Base-by-base conservation (phyloP, 1,284 basidiomycete genomes). In the Leccinum fuscescens region DNA sequence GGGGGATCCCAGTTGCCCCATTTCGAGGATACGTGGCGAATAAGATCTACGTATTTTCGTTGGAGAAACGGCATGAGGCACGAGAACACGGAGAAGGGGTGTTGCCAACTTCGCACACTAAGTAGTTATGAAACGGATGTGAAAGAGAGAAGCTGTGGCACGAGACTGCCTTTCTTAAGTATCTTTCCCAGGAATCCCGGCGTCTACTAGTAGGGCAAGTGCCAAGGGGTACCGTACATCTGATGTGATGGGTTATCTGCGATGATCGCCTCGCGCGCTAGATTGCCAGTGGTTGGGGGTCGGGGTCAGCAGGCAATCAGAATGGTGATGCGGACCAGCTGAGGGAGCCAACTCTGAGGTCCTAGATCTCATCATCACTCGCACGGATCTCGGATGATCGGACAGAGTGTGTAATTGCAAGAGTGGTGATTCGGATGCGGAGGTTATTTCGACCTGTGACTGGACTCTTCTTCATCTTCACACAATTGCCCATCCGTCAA, bases 1-100 rank as follows among this genome's bases (percentile, higher is more conserved):
- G 70, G 68, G 1, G 70, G 72, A 3, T 74, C 69, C 72, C 66
- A 74, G 59, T 73, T 72, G 42, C 56, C 69, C 71, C 69, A 73
- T 57, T 72, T 74, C 1, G 71, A 67, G 20, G 68, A 61, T 1
- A 49, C 60, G 0, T 63, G 27, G 1, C 24, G 62, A 33, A 74
- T 72, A 7, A 71, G 62, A 31, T 70, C 69, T 53, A 55, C 31
- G 54, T 70, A 73, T 31, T 70, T 72, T 52, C 72, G 70, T 3
- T 68, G 69, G 6, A 66, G 54, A 42, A 49, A 15, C 3, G 17
- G 15, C 62, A 57, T 64, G 31, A 24, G 39, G 24, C 31, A 48
- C 37, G 39, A 50, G 55, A 37, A 31, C 11, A 11, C 4, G 29
- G 14, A 4, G 31, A 57, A 58, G 31, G 11, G 29, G 15, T 24